Percentiles rank a stretch among this genome's conserved stretches.
These are phyloP conservation scores for Arxiozyma bovina DNA, from an alignment of 1,139 yeast species.

Conservation along the genomic window DNA sequence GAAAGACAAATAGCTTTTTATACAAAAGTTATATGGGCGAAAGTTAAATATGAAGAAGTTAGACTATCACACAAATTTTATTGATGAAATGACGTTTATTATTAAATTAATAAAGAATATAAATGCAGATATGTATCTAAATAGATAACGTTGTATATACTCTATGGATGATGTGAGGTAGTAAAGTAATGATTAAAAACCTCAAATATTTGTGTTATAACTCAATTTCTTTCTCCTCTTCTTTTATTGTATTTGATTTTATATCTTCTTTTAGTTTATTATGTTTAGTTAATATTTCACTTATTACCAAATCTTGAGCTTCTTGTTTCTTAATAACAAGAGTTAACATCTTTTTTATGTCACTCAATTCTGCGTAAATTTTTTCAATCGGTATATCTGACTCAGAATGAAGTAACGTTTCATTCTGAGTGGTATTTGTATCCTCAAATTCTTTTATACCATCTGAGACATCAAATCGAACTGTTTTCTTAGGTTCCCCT, in stretches of 20 bases:
- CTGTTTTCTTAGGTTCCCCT: conserved; percentile 10
- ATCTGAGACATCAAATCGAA: conserved; percentile 14
- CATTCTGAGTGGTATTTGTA: background rate
- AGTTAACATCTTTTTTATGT: background rate
- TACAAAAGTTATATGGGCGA: background rate
- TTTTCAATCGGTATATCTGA: background rate
- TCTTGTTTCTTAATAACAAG: conserved; percentile 2
- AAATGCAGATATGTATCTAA: background rate
- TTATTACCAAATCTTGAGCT: background rate
- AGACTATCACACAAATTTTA: background rate
- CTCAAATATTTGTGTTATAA: background rate
- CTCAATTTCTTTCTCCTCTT: background rate
- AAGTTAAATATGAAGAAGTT: background rate
- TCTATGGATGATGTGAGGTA: background rate
- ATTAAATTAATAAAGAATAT: background rate
- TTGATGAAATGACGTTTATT: background rate
- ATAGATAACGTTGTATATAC: background rate
- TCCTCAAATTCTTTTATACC: background rate
- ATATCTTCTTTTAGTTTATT: background rate
- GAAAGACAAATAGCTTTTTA: conserved; percentile 48
- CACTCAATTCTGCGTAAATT: background rate
- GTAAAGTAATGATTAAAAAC: background rate
- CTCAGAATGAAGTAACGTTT: background rate
- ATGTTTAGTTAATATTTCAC: background rate
- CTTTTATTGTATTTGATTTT: background rate